These are phyloP conservation scores for Pseudogymnoascus sp. DNA, from an alignment of 2,329 filamentous ascomycete genomes.

Conservation along the genomic window DNA sequence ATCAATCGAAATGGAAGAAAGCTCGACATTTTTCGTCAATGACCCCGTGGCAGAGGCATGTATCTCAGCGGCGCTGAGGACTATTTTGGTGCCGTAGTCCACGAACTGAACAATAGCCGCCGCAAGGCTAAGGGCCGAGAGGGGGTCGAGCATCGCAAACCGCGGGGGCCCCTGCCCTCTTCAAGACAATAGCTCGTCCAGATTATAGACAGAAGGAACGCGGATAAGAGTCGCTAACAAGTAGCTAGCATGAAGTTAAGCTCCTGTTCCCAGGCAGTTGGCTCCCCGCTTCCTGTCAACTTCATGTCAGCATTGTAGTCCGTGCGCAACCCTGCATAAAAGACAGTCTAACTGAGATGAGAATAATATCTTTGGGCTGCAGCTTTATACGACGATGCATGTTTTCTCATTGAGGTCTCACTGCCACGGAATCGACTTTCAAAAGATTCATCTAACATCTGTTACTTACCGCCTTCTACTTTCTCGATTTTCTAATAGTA, in stretches of 20 bases:
- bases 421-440: neutral
- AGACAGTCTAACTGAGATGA: neutral
- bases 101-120: slow-evolving; percentile 39
- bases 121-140: slow-evolving; percentile 35
- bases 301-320: neutral
- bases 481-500: too few species aligned
- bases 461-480: too few species aligned
- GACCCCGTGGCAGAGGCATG: slow-evolving; percentile 37
- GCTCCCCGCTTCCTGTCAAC: too few species aligned
- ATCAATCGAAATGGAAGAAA: neutral
- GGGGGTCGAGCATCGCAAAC: slow-evolving; percentile 17
- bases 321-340: neutral
- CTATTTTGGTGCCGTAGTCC: slow-evolving; percentile 36
- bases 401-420: neutral
- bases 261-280: neutral
- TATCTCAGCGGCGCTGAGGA: slow-evolving; percentile 37
- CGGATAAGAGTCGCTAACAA: neutral
- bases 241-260: neutral
- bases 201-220: neutral
- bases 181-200: neutral
- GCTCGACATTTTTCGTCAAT: neutral
- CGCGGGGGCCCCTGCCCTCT: too few species aligned
- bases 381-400: too few species aligned
- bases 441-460: too few species aligned
- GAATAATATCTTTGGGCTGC: neutral